Percentiles rank a stretch among this genome's conserved stretches.
Evolutionary conservation across 1,284 basidiomycete genomes (phyloP).

Genomic region (Wallemia hederae): DNA sequence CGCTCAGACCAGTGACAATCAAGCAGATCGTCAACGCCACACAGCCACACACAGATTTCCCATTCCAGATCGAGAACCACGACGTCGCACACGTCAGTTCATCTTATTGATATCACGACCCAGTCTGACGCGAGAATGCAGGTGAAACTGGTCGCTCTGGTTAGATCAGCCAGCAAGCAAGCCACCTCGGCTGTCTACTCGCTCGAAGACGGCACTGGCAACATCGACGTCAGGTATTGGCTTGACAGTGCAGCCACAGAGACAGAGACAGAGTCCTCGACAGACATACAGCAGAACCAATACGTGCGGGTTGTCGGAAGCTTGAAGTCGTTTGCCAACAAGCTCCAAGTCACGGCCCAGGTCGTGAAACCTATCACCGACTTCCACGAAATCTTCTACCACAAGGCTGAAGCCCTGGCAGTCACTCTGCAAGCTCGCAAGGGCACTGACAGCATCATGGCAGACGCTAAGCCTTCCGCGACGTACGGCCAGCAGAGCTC

Average conservation of each 20-base stretch:
- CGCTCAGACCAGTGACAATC: constrained; percentile 53
- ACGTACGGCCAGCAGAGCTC: constrained; percentile 1
- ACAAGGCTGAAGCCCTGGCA: constrained; percentile 29
- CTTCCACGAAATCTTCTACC: constrained; percentile 55
- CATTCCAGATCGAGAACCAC: constrained; percentile 50
- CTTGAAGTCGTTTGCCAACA: constrained; percentile 60
- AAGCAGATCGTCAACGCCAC: constrained; percentile 44
- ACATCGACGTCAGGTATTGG: constrained; percentile 71
- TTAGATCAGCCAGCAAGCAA: constrained; percentile 36
- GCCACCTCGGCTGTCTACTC: constrained; percentile 55
- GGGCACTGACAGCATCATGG: constrained; percentile 8
- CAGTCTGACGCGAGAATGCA: constrained; percentile 6
- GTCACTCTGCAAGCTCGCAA: constrained; percentile 20
- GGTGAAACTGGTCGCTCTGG: constrained; percentile 43
- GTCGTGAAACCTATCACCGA: constrained; percentile 40
- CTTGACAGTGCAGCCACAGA: constrained; percentile 36
- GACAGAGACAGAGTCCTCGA: constrained; percentile 23
- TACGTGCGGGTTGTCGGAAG: constrained; percentile 69
- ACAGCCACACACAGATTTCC: constrained; percentile 61
- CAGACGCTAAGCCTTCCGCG: too few relatives aligned
- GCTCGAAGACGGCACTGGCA: constrained; percentile 69
- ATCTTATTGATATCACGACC: background rate
- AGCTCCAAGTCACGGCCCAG: constrained; percentile 48
- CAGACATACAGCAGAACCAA: constrained; percentile 28
- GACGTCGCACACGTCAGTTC: constrained; percentile 46